Base-by-base conservation (phyloP, 2,329 filamentous ascomycete genomes). In the Diaporthe amygdali region DNA sequence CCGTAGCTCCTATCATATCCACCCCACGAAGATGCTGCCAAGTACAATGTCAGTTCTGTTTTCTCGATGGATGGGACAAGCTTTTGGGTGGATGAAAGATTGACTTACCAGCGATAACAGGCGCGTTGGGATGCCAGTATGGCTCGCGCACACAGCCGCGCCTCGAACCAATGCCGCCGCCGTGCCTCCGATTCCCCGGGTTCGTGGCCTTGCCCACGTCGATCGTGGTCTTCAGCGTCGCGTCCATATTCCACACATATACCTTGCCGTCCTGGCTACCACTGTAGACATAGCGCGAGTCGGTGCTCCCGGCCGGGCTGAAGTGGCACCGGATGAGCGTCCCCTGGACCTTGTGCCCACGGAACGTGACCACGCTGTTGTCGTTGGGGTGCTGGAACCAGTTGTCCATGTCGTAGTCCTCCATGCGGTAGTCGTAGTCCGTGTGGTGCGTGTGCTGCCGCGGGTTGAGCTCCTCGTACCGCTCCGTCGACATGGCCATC, bases 241-340 rank as follows among this genome's bases (percentile, higher is more conserved):
- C 95, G 78, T 99, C 95, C 82, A 98, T 84, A 78, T 98, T 98
- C 88, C 94, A 99, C 51, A 98, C 89, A 76, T 95, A 96, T 0
- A 98, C 93, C 71, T 93, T 93, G 61, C 96, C 96, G 75, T 98
- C 94, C 74, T 94, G 91, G 76, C 94, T 97, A 27, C 96, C 96
- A 25, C 92, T 93, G 82, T 98, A 98, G 27, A 99, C 95, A 78
- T 98, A 98, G 76, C 94, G 89, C 10, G 93, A 95, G 79, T 98
- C 93, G 2, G 94, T 96, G 78, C 94, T 95, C 14, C 88, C 90
- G 0, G 94, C 91, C 0, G 96, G 96, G 39, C 94, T 96, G 82
- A 99, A 99, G 82, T 98, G 96, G 78, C 96, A 98, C 72, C 96
- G 88, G 75, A 98, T 98, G 49, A 98, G 86, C 1, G 96, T 98